These are phyloP conservation scores for Termitomyces sp. DNA, from an alignment of 768 basidiomycete species.

Conservation along the genomic window DNA sequence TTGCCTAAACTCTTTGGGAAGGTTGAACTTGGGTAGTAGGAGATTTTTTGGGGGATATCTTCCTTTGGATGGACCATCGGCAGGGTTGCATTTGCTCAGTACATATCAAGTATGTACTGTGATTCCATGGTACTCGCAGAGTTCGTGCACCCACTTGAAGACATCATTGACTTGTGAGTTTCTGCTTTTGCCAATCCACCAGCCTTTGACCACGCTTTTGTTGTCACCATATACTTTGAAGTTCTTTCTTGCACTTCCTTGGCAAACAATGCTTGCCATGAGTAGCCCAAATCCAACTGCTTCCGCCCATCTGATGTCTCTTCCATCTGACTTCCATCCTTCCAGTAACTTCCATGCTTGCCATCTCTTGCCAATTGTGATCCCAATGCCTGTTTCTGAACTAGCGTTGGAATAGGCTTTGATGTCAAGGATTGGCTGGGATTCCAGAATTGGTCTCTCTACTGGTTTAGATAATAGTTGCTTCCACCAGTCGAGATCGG, in stretches of 20 bases:
- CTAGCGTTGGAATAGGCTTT: slow-evolving; percentile 38
- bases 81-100: background rate
- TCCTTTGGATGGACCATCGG: background rate
- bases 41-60: no score
- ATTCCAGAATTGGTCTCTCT: slow-evolving; percentile 18
- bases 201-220: background rate
- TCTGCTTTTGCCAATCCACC: background rate
- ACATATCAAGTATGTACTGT: background rate
- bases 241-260: no score
- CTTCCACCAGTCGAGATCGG: slow-evolving; percentile 31
- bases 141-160: background rate
- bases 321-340: slow-evolving; percentile 21
- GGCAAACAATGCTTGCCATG: no score
- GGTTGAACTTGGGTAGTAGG: no score
- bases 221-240: no score
- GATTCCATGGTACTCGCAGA: no score
- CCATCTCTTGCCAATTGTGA: slow-evolving; percentile 24
- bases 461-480: slow-evolving; percentile 8
- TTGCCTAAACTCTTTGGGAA: no score
- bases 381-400: slow-evolving; percentile 26
- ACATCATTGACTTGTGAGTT: background rate
- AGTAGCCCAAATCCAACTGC: slow-evolving; percentile 30
- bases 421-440: slow-evolving; percentile 15
- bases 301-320: slow-evolving; percentile 43
- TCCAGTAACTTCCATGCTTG: slow-evolving; percentile 10